Percentiles rank a stretch among this genome's conserved stretches.
Evolutionary conservation across 2,329 filamentous ascomycete species (phyloP).

Genomic region (Aspergillus sp.): DNA sequence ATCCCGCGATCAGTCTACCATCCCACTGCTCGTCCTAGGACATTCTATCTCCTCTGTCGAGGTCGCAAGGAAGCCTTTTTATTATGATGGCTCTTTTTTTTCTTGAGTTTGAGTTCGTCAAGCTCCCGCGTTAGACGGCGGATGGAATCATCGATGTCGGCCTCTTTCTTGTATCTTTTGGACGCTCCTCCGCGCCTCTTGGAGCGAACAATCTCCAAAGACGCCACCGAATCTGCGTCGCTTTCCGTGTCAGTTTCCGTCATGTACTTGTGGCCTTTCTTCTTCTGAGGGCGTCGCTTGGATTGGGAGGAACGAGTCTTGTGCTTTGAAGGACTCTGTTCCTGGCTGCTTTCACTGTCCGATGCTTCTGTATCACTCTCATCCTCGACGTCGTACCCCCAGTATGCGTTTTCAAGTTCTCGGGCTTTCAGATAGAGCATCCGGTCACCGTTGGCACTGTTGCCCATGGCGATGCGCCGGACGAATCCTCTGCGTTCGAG

Average conservation of each 20-base stretch:
- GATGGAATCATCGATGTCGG: neutral
- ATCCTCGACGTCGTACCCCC: constrained; percentile 5
- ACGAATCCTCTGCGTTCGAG: constrained; percentile 15
- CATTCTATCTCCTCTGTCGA: neutral
- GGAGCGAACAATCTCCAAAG: neutral
- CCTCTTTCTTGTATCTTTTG: neutral
- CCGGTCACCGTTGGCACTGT: constrained; percentile 9
- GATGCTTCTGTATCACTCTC: neutral
- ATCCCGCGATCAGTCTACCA: neutral
- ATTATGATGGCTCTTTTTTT: neutral
- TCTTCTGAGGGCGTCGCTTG: neutral
- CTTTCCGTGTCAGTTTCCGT: neutral
- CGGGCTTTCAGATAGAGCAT: constrained; percentile 18
- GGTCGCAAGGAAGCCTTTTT: neutral
- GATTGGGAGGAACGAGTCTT: neutral
- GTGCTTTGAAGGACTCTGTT: neutral
- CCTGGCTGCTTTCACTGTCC: neutral
- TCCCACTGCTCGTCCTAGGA: too few species aligned
- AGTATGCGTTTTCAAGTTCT: constrained; percentile 6
- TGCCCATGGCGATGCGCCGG: constrained; percentile 13
- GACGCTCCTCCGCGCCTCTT: neutral
- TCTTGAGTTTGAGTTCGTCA: neutral
- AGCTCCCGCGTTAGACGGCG: neutral
- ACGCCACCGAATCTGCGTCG: neutral
- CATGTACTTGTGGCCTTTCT: neutral